Evolutionary conservation across 768 basidiomycete genomes (phyloP).

Genomic region (Tulasnella sp.): DNA sequence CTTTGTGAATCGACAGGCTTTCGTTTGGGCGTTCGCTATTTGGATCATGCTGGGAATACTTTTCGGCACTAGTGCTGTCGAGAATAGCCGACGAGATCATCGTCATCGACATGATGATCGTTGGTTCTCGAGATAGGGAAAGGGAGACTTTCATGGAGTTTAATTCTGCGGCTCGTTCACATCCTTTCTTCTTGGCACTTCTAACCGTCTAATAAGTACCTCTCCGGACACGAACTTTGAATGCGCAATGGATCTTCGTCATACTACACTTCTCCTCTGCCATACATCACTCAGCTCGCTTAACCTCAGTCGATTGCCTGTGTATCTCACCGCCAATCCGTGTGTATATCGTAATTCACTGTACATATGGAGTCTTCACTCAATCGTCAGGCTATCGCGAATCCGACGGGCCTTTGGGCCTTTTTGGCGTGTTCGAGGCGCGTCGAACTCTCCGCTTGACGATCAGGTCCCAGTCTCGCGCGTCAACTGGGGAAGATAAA

Average conservation of each 20-base stretch:
- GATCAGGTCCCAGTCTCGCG: neutral
- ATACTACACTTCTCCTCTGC: neutral
- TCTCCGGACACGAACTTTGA: neutral
- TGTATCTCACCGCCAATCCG: no score
- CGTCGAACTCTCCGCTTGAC: neutral
- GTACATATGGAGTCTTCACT: neutral
- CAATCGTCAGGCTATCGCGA: neutral
- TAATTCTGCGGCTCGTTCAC: neutral
- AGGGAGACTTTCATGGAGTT: neutral
- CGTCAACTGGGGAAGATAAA: neutral
- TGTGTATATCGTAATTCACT: neutral
- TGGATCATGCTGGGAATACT: conserved; percentile 23
- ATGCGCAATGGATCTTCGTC: neutral
- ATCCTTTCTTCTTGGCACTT: no score
- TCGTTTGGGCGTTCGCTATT: conserved; percentile 30
- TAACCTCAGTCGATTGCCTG: neutral
- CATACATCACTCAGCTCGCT: neutral
- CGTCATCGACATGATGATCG: neutral
- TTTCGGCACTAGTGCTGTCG: conserved; percentile 19
- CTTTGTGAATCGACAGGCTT: conserved; percentile 19
- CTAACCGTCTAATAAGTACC: neutral
- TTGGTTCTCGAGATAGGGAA: conserved; percentile 5
- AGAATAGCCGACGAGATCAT: neutral
- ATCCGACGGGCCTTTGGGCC: neutral
- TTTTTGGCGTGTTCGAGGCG: neutral